These are phyloP conservation scores for Peronospora destructor DNA, from an alignment of 352 stramenopile genomes.

Conservation along the genomic window DNA sequence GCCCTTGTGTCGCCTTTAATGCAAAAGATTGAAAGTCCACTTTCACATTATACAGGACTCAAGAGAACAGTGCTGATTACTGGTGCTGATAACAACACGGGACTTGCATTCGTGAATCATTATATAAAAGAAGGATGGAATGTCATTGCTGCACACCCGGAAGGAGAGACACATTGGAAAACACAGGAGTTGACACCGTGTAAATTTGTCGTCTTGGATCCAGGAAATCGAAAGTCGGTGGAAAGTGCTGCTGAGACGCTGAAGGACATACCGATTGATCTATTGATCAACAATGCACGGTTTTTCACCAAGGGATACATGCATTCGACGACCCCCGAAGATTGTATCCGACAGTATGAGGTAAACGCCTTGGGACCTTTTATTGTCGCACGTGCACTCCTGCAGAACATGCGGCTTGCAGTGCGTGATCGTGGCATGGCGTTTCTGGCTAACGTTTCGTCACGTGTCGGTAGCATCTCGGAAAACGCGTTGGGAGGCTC, in stretches of 20 bases:
- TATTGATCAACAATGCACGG: conserved; percentile 75
- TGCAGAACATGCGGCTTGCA: conserved; percentile 41
- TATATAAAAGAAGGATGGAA: conserved; percentile 36
- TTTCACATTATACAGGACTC: conserved; percentile 17
- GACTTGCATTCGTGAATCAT: conserved; percentile 31
- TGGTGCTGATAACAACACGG: conserved; percentile 31
- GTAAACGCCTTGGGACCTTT: conserved; percentile 66
- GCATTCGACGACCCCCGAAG: conserved; percentile 35
- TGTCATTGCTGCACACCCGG: conserved; percentile 28
- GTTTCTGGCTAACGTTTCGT: conserved; percentile 49
- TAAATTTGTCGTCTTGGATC: conserved; percentile 48
- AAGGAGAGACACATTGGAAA: conserved; percentile 15
- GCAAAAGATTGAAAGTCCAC: background rate
- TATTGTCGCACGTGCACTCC: conserved; percentile 46
- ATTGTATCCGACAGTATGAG: conserved; percentile 50
- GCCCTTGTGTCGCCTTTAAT: conserved; percentile 11
- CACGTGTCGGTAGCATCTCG: conserved; percentile 45
- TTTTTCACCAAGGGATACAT: conserved; percentile 31
- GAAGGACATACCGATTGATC: conserved; percentile 40
- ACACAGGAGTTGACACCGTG: conserved; percentile 26
- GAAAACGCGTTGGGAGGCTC: conserved; percentile 38
- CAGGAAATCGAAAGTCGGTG: conserved; percentile 42
- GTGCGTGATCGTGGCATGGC: conserved; percentile 35
- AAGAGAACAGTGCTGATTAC: conserved; percentile 47
- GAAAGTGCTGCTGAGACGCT: conserved; percentile 28